Conservation (phyloP, 768 basidiomycete genomes). For the Amanita pseudoporphyria region DNA sequence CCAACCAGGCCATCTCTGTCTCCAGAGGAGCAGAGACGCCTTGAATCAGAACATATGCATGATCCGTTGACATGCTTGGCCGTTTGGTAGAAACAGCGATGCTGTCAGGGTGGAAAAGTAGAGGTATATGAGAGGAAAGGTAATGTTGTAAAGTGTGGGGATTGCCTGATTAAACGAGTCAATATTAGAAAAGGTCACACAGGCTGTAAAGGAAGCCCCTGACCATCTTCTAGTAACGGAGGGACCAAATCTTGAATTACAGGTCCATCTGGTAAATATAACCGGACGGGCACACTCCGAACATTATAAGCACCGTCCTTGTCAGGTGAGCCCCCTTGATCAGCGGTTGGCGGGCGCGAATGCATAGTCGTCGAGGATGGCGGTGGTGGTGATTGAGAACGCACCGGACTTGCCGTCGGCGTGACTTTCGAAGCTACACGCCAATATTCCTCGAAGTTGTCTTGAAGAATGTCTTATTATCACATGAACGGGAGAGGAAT, state of each 20-base stretch:
- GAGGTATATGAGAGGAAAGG: conserved; percentile 65
- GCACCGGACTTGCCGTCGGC: conserved; percentile 61
- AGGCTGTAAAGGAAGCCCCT: conserved; percentile 15
- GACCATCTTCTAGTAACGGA: conserved; percentile 71
- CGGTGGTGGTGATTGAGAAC: conserved; percentile 47
- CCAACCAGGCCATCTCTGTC: conserved; percentile 91
- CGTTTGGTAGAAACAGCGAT: conserved; percentile 34
- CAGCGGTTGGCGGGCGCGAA: conserved; percentile 53
- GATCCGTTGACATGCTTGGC: conserved; percentile 29
- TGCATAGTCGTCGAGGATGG: conserved; percentile 53
- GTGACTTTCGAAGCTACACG: conserved; percentile 89
- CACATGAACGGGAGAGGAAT: conserved; percentile 6
- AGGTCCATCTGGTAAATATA: conserved; percentile 87
- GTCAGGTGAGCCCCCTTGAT: conserved; percentile 44
- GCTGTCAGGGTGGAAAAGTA: conserved; percentile 59
- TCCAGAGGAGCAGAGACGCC: conserved; percentile 78
- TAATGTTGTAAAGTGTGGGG: conserved; percentile 62
- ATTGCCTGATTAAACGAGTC: conserved; percentile 36
- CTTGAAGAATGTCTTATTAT: conserved; percentile 30
- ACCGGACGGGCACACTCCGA: conserved; percentile 78
- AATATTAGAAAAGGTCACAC: not conserved
- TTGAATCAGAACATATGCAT: conserved; percentile 77
- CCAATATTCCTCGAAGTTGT: conserved; percentile 95
- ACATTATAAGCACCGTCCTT: conserved; percentile 83
- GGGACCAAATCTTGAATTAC: conserved; percentile 86